Conservation (phyloP, 169 alveolate species). For the Toxoplasma gondii region DNA sequence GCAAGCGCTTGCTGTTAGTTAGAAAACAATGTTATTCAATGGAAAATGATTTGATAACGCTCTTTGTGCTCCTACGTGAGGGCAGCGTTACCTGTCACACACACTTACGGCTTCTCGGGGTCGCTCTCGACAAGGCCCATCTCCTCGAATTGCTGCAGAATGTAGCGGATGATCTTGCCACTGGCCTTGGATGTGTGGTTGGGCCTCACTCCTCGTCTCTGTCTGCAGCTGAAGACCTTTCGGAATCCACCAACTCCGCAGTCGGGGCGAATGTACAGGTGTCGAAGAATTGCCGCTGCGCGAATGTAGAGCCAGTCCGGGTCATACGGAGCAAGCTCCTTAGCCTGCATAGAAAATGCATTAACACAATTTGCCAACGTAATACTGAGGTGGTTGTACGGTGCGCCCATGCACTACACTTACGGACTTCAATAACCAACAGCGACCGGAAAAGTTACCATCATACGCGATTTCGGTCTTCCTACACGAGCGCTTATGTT, state of each 20-base stretch:
- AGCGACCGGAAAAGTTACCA: not conserved
- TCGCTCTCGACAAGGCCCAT: conserved; percentile 92
- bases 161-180: conserved; percentile 95
- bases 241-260: conserved; percentile 93
- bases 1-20: no score
- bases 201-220: conserved; percentile 91
- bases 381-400: not conserved
- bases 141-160: conserved; percentile 92
- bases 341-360: conserved; percentile 67
- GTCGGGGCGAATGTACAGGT: conserved; percentile 93
- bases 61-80: no score
- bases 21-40: no score
- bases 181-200: conserved; percentile 91
- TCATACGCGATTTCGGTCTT: no score
- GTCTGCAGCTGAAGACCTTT: conserved; percentile 92
- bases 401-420: not conserved
- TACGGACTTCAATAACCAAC: not conserved
- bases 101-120: conserved; percentile 75
- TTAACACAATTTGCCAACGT: not conserved
- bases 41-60: no score
- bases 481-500: no score
- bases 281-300: conserved; percentile 96
- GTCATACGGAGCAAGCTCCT: conserved; percentile 95
- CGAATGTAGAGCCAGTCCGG: conserved; percentile 96
- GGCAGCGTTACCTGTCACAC: no score